Base-by-base conservation (phyloP, 2,329 filamentous ascomycete genomes). In the Fusarium odoratissimum region DNA sequence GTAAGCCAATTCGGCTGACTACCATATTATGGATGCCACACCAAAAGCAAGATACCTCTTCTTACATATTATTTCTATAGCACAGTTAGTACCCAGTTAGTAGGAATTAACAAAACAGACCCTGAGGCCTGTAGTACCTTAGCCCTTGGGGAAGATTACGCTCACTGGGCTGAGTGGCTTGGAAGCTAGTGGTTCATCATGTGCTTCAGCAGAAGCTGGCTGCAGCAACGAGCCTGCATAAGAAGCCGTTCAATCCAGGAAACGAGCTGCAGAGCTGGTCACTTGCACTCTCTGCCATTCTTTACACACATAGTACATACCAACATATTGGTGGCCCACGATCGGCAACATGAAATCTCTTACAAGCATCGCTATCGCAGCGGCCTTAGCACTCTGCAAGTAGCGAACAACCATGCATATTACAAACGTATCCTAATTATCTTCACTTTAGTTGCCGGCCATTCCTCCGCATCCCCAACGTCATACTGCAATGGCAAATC, bases 261-360 rank as follows among this genome's bases (percentile, higher is more conserved):
- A 7, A n/a, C 1, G 5, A 13, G 19, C 25, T 14, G 9, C 1
- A 46, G 54, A 21, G 4, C 17, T 10, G 5, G 23, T 19, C 5
- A 17, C 19, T 9, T n/a, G 4, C 19, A 3, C 8, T 10, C 35
- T 19, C 5, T 30, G 2, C 3, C 16, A 12, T 3, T 9, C 16
- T 16, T 19, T 12, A 8, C 28, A 10, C n/a, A 17, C 51, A 41
- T 5, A n/a, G 2, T 3, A 5, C 4, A 6, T 19, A 14, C 6
- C 4, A 19, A 8, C 2, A 3, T 28, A 21, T n/a, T 12, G 21
- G 14, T 33, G n/a, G 1, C 10, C 23, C 5, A 11, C 4, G 5
- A 12, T n/a, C 51, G 12, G 19, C 14, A n/a, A n/a, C 1, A 57
- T 57, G 54, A 57, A 49, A 19, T 8, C 23, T 11, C 14, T 37